Evolutionary conservation across 306 rosid species (phyloP), one percentile per base, ranked within the genome.

Genomic region (Acmispon strigosus): DNA sequence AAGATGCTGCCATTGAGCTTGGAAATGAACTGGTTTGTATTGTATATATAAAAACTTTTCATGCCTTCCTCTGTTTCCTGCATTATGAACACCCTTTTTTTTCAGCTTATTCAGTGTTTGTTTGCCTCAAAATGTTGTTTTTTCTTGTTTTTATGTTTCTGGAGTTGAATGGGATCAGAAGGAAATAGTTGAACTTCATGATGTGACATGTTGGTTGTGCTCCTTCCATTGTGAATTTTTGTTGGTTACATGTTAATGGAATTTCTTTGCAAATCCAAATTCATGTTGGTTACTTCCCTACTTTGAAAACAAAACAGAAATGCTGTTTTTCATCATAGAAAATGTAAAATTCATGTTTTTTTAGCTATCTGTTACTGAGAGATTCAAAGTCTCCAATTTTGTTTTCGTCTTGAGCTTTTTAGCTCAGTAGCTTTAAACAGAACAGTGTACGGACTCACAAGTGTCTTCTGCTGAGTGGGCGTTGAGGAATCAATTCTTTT

Each of bases 1-100:
- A 89, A 41, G 97, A 91, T 62, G 95, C 97, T 80, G 99, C 99
- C 77, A 88, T 85, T 82, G 78, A 89, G 43, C 99, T 95, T 65
- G 99, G 96, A 83, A 82, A 89, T 54, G 97, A 95, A 80, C 85
- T 95, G 99, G 99, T 95, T 29, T n/a, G 9, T 27, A 56, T 22
- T 22, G 24, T 16, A 11, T 29, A 32, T 50, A 7, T 48, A 18
- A 18, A 4, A 18, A 4, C 13, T 36, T 27, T 47, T 17, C 29
- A 3, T 36, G 5, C 44, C 16, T 60, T 5, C 6, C 13, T 7
- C 4, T 2, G 5, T 29, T 45, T 27, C 32, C 32, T 27, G 4
- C 32, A 27, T 27, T 27, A 27, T 27, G 32, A 27, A 27, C 32
- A 27, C 32, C 32, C 32, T 1, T 27, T 27, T 27, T 27, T 27